Percentiles rank a stretch among this genome's conserved stretches.
These are phyloP conservation scores for Podospora pseudoanserina DNA, from an alignment of 495 filamentous ascomycete genomes.

Conservation along the genomic window DNA sequence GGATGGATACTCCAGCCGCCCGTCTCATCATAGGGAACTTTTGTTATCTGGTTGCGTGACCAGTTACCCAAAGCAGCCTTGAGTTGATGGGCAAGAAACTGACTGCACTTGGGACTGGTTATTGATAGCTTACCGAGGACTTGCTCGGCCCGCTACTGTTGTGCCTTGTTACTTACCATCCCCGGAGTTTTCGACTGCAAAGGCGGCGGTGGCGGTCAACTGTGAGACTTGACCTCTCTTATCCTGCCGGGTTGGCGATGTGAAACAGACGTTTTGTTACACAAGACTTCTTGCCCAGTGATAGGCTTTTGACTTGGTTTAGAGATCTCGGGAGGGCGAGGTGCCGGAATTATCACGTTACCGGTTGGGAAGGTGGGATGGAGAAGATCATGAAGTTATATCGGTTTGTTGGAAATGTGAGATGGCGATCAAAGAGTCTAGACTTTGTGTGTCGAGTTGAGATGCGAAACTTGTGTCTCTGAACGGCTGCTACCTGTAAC, in stretches of 20 bases:
- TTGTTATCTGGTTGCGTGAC: neutral
- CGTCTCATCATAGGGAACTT: neutral
- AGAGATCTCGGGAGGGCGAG: neutral
- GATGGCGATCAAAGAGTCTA: neutral
- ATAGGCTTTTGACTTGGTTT: neutral
- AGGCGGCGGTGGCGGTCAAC: neutral
- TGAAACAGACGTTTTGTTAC: neutral
- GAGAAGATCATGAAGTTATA: neutral
- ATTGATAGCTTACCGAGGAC: neutral
- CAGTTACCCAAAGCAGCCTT: neutral
- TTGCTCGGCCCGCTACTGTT: neutral
- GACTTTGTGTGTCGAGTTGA: neutral
- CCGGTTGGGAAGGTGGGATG: neutral
- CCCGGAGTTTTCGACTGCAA: neutral
- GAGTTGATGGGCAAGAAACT: neutral
- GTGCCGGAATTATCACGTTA: neutral
- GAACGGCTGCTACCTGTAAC: too few species aligned
- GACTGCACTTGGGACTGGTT: neutral
- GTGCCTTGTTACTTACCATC: neutral
- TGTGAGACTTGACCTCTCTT: neutral
- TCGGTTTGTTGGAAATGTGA: neutral
- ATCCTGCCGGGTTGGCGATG: neutral
- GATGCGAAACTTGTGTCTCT: too few species aligned
- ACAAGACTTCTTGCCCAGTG: neutral
- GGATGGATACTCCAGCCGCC: neutral